Base-by-base conservation (phyloP, 345 rosid genomes). In the Dovyalis caffra region DNA sequence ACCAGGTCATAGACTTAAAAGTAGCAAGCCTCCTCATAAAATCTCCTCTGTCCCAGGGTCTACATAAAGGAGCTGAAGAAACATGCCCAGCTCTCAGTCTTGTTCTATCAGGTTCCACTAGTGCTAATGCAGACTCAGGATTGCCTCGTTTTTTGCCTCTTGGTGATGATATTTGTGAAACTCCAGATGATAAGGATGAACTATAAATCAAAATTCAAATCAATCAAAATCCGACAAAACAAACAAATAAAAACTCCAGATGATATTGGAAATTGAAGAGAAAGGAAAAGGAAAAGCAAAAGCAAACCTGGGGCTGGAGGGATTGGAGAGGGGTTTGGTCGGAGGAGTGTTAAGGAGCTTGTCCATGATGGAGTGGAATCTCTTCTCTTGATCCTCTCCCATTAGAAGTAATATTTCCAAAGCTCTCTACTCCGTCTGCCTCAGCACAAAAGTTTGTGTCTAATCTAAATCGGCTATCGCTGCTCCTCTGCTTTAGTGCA, bases 1-100 rank as follows among this genome's bases (percentile, higher is more conserved):
- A 91, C 96, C 99, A 95, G 23, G 94, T 90, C 99, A 95, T 95
- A 69, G 99, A 93, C 87, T 93, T 95, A 77, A 89, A 95, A 33
- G 96, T 89, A 49, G 97, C 86, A 16, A 88, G 74, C 79, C 99
- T 88, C 85, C 86, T 88, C 91, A 95, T 84, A 77, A 95, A 89
- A 72, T 95, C 99, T 11, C 92, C 90, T 45, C 99, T 85, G 74
- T 91, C 93, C 98, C 99, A 95, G 0, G 97, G 99, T 78, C 93
- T 84, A 63, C 99, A 92, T 31, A 85, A 62, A 0, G 92, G 94
- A 77, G 90, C 16, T 5, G 70, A 80, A 18, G 70, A 70, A 29
- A 63, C 38, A 23, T 40, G 51, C 3, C 8, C 21, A 33, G 14
- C 33, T 66, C 82, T 73, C 33, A 71, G 64, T 57, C 65, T 76